Conservation (phyloP, 164 flowering plant genomes). For the Houttuynia cordata region DNA sequence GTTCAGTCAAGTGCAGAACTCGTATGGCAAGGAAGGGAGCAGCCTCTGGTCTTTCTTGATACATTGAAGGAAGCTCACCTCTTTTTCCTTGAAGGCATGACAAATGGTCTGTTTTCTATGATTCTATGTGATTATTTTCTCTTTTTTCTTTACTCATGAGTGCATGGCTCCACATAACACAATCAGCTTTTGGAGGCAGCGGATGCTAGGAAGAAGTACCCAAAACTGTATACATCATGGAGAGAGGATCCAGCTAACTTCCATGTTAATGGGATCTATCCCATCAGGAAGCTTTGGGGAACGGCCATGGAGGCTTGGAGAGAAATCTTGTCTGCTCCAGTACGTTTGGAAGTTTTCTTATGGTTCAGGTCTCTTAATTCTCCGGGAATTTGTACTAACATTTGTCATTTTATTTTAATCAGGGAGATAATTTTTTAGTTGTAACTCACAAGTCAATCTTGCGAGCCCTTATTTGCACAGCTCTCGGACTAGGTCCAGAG, state of each 20-base stretch:
- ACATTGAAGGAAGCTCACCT: conserved; percentile 65
- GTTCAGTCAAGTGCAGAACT: conserved; percentile 64
- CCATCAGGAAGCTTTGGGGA: conserved; percentile 37
- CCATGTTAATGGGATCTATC: conserved; percentile 47
- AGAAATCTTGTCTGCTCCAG: conserved; percentile 50
- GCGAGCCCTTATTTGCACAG: conserved; percentile 62
- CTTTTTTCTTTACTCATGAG: conserved; percentile 3
- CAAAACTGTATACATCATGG: conserved; percentile 48
- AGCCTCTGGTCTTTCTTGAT: conserved; percentile 63
- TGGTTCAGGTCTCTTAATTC: neutral
- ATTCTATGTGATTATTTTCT: neutral
- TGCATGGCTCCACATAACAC: conserved; percentile 17
- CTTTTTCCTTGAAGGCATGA: conserved; percentile 67
- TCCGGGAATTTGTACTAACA: neutral
- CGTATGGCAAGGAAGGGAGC: conserved; percentile 52
- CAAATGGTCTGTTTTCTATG: conserved; percentile 43
- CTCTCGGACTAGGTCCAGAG: conserved; percentile 60
- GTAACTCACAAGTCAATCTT: conserved; percentile 69
- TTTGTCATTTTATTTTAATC: conserved; percentile 1
- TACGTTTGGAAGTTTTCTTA: conserved; percentile 11
- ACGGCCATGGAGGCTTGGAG: conserved; percentile 55
- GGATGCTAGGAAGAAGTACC: conserved; percentile 60
- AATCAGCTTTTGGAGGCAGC: conserved; percentile 60
- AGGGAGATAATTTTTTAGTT: conserved; percentile 59
- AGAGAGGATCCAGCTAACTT: conserved; percentile 72